Evolutionary conservation across 75 land plant genomes (phyloP), one percentile per base, ranked within the genome.

Genomic region (Larix kaempferi): DNA sequence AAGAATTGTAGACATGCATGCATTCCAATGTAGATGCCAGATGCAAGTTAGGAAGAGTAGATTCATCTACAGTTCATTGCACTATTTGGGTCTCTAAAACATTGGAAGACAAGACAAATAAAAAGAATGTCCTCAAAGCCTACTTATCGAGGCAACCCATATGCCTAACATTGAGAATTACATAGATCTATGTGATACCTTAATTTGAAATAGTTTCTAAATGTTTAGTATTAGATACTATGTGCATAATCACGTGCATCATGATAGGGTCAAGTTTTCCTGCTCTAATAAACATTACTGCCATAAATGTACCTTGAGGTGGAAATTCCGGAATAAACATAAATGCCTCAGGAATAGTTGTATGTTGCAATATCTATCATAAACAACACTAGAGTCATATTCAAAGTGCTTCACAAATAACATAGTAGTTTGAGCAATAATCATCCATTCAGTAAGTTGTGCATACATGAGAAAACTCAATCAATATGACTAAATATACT

Each of bases 311-410:
- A 94, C 97, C 94, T 83, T 89, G 88, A 13, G 88, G 81, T 33
- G 94, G 91, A 80, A 83, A 94, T 71, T 96, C 93, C 16, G 97
- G 99, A 41, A 77, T 77, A 57, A 85, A 96, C 97, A 94, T 94
- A 11, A 97, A 97, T 54, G 69, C 58, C 76, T 96, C 99, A 41
- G 99, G 99, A 55, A 94, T 94, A 16, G 82, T 84, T 33, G 86
- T 84, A n/a, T 88, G 64, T 57, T 65, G 76, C 83, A 96, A 58
- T 73, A 87, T 67, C 97, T 96, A 78, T 3, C 15, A 65, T 29
- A 78, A 57, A 37, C 41, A 33, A 75, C 8, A 55, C 37, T 8
- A 15, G 67, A 63, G 16, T 21, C 58, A 56, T 2, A 57, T 14
- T 65, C 11, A 52, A 1, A 21, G 16, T 12, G 44, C 15, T 57